phyloP scores from a whole-genome alignment of 805 yeast genomes.

The Wickerhamiella alocasiicola region DNA sequence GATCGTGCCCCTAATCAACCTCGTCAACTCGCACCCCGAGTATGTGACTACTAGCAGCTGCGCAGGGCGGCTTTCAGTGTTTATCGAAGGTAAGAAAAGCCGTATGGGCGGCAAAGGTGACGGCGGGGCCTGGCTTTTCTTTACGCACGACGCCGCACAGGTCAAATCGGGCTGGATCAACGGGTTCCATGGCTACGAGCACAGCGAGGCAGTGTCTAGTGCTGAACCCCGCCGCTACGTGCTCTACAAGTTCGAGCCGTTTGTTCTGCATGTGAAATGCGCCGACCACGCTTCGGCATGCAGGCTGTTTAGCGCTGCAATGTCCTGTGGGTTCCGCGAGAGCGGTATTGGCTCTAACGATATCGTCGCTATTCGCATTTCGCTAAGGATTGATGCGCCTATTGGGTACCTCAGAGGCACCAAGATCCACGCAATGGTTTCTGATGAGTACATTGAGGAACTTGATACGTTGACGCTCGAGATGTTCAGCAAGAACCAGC shows the following conservation, averaged over 20 bases:
- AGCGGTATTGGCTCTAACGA: conserved; percentile 73
- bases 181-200: conserved; percentile 19
- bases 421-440: conserved; percentile 35
- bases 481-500: conserved; percentile 53
- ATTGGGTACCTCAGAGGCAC: conserved; percentile 42
- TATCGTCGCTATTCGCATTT: conserved; percentile 63
- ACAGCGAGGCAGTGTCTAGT: conserved; percentile 7
- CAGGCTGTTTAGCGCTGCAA: conserved; percentile 53
- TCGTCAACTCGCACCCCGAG: conserved; percentile 49
- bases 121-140: conserved; percentile 75
- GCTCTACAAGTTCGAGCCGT: conserved; percentile 71
- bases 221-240: conserved; percentile 39
- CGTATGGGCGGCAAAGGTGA: conserved; percentile 70
- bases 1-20: conserved; percentile 57
- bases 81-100: conserved; percentile 60
- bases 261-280: conserved; percentile 75
- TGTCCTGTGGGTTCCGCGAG: conserved; percentile 79
- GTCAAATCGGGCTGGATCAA: conserved; percentile 28
- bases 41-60: conserved; percentile 84
- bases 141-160: conserved; percentile 48
- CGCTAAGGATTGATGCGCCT: conserved; percentile 65
- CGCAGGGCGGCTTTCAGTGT: conserved; percentile 76
- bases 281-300: conserved; percentile 47
- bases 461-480: conserved; percentile 45
- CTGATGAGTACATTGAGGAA: conserved; percentile 37